Base-by-base conservation (phyloP, 2,329 filamentous ascomycete genomes). In the Aspergillus thermomutatus region DNA sequence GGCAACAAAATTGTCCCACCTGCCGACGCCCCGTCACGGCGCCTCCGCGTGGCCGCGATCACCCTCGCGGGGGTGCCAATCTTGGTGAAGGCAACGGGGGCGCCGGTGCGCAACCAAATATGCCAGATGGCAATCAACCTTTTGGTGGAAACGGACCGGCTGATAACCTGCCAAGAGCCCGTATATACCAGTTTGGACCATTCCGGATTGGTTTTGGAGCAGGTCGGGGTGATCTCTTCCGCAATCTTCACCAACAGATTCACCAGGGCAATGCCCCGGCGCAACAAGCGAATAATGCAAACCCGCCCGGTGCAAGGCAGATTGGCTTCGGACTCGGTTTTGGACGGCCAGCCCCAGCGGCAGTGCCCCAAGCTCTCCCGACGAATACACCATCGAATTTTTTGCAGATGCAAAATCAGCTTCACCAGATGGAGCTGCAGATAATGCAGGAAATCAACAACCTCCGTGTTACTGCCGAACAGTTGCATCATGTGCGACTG, bases 1-100 rank as follows among this genome's bases (percentile, higher is more conserved):
- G 94, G 62, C 94, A 99, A 73, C 94, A 99, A 76, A 92, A 96
- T 34, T 99, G 94, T 71, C 94, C 94, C 6, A 99, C 92, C 2
- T 99, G 94, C 72, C 86, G 94, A 65, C 85, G 90, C 51, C 87
- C 93, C 17, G 94, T 96, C 17, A 78, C 91, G 40, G 82, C 82
- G 2, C 76, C 60, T 60, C 70, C 45, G 57, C 69, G 49, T 67
- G 65, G 62, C 51, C 66, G 59, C 50, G 66, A 59, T 68, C 55
- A 77, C 74, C 70, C 58, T 25, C 67, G 55, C n/a, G 65, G 57
- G 21, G 63, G 49, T 19, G 66, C 26, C 27, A 64, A 69, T 59
- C 63, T 64, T 60, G 74, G 64, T 11, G 56, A 62, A 34, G 66
- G 57, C 21, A 67, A 67, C 54, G 65, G 37, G 7, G 66, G 49